phyloP scores from a whole-genome alignment of 805 yeast species.

The Cyberlindnera mycetangii region DNA sequence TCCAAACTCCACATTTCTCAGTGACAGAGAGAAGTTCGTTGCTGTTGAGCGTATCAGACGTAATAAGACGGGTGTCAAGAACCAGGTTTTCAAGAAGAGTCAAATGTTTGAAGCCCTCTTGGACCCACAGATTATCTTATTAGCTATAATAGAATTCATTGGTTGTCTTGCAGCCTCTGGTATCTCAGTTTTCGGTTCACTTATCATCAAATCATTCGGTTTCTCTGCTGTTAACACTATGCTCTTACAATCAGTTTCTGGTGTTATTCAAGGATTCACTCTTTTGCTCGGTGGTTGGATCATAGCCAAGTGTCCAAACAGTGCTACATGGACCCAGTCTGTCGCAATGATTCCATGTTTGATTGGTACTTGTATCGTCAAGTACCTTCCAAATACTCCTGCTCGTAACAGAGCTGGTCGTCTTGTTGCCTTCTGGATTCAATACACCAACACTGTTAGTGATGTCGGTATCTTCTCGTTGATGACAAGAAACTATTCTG shows the following conservation, averaged over 20 bases:
- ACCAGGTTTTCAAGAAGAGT: slow-evolving; percentile 3
- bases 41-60: slow-evolving; percentile 21
- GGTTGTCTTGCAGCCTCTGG: slow-evolving; percentile 4
- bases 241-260: slow-evolving; percentile 4
- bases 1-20: slow-evolving; percentile 32
- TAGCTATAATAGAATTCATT: slow-evolving; percentile 1
- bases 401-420: slow-evolving; percentile 7
- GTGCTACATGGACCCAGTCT: slow-evolving; percentile 4
- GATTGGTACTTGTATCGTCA: slow-evolving; percentile 7
- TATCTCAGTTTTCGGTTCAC: slow-evolving; percentile 4
- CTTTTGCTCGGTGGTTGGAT: slow-evolving; percentile 3
- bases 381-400: slow-evolving; percentile 3
- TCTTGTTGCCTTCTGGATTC: slow-evolving; percentile 8
- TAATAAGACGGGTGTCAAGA: slow-evolving; percentile 7
- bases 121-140: slow-evolving; percentile 2
- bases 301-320: not conserved
- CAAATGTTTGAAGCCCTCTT: slow-evolving; percentile 11
- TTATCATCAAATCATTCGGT: slow-evolving; percentile 8
- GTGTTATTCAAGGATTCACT: slow-evolving; percentile 4
- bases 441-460: slow-evolving; percentile 1
- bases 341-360: slow-evolving; percentile 4
- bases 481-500: slow-evolving; percentile 6
- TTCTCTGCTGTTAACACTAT: slow-evolving; percentile 5
- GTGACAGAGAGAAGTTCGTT: slow-evolving; percentile 32
- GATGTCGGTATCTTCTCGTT: slow-evolving; percentile 5